Evolutionary conservation across 345 rosid species (phyloP).

Genomic region (Excoecaria agallocha): DNA sequence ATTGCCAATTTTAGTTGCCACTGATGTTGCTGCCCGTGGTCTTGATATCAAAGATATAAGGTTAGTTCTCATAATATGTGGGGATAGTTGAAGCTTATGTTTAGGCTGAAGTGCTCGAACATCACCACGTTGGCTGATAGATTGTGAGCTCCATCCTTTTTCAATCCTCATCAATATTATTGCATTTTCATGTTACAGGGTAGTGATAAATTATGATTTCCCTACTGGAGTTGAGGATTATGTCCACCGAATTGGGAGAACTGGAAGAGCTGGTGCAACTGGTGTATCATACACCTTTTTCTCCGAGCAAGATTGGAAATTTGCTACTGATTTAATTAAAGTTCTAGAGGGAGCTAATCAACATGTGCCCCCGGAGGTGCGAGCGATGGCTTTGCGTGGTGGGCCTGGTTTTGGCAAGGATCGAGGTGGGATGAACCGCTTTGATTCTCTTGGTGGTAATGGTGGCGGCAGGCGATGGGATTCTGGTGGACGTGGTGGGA

Average conservation of each 20-base stretch:
- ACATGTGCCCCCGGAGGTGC: conserved; percentile 76
- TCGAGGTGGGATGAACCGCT: conserved; percentile 65
- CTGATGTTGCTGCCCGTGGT: conserved; percentile 98
- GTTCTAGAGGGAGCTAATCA: conserved; percentile 92
- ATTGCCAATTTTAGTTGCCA: conserved; percentile 83
- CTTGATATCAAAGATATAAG: conserved; percentile 94
- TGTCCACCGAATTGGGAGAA: conserved; percentile 98
- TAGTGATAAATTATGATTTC: conserved; percentile 94
- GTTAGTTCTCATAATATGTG: conserved; percentile 26
- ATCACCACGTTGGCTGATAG: neutral
- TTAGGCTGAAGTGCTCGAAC: neutral
- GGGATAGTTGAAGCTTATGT: neutral
- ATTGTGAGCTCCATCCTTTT: too few relatives aligned
- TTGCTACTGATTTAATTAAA: conserved; percentile 77
- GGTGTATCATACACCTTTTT: conserved; percentile 91
- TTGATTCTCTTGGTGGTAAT: conserved; percentile 43
- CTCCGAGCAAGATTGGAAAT: conserved; percentile 88
- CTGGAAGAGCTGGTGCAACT: conserved; percentile 99
- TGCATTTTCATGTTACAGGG: conserved; percentile 40
- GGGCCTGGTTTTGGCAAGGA: conserved; percentile 65
- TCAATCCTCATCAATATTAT: neutral
- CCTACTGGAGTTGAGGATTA: conserved; percentile 95
- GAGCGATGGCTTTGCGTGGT: conserved; percentile 83
- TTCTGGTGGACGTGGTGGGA: conserved; percentile 24
- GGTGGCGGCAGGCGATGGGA: conserved; percentile 29